phyloP scores from a whole-genome alignment of 768 basidiomycete genomes.

The Strobilomyces confusus region DNA sequence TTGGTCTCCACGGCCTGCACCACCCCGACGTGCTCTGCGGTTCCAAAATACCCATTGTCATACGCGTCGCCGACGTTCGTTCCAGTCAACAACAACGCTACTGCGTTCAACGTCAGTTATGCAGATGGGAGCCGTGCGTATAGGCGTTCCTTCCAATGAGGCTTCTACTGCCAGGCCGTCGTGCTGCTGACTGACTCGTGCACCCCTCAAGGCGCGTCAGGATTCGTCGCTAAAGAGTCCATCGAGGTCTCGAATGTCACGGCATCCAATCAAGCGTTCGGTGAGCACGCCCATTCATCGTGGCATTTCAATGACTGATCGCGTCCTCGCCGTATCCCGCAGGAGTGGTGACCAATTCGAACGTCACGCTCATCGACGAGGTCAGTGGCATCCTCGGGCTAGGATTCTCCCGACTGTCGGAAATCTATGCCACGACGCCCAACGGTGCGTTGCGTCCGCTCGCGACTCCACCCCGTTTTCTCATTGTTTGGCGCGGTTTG shows the following conservation, averaged over 20 bases:
- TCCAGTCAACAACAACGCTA: slow-evolving; percentile 57
- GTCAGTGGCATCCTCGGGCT: slow-evolving; percentile 72
- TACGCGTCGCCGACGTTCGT: slow-evolving; percentile 66
- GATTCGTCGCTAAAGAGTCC: slow-evolving; percentile 68
- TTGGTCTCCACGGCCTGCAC: slow-evolving; percentile 60
- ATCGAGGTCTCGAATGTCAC: slow-evolving; percentile 59
- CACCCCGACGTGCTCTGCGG: slow-evolving; percentile 46
- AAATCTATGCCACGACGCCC: slow-evolving; percentile 41
- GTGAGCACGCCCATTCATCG: slow-evolving; percentile 36
- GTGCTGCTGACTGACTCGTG: not conserved
- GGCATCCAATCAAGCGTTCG: slow-evolving; percentile 59
- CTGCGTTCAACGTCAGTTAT: slow-evolving; percentile 56
- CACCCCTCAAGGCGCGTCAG: slow-evolving; percentile 49
- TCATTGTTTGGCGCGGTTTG: not conserved
- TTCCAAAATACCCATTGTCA: slow-evolving; percentile 68
- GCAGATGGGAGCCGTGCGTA: slow-evolving; percentile 60
- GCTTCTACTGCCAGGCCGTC: not conserved
- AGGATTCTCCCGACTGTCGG: slow-evolving; percentile 71
- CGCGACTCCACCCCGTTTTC: not conserved
- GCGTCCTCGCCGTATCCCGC: not conserved
- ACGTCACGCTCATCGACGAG: slow-evolving; percentile 57
- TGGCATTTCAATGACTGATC: slow-evolving; percentile 1
- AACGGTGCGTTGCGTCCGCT: slow-evolving; percentile 43
- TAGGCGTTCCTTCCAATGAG: slow-evolving; percentile 22
- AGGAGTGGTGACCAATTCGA: slow-evolving; percentile 62